phyloP scores from a whole-genome alignment of 2,329 filamentous ascomycete genomes.

The Eutypella sp. region DNA sequence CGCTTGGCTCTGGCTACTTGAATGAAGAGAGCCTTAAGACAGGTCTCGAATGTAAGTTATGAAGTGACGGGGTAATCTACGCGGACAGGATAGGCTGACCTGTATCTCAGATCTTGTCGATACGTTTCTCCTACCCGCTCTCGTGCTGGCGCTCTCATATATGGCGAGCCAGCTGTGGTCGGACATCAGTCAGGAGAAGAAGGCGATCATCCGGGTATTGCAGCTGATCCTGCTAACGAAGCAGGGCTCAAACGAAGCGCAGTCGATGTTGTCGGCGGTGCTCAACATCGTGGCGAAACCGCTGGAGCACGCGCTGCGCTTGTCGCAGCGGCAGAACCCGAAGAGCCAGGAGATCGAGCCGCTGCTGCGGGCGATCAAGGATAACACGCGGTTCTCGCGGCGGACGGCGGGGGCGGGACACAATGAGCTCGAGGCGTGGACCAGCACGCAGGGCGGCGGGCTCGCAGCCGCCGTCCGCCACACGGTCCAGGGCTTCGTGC shows the following conservation, averaged over 20 bases:
- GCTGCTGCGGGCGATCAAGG: conserved; percentile 60
- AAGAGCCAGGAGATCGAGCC: conserved; percentile 65
- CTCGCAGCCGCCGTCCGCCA: conserved; percentile 54
- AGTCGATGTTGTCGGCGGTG: conserved; percentile 64
- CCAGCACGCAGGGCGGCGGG: conserved; percentile 49
- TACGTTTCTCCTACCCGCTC: conserved; percentile 72
- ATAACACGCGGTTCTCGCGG: conserved; percentile 52
- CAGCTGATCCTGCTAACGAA: conserved; percentile 67
- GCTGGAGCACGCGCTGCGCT: conserved; percentile 61
- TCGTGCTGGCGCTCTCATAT: conserved; percentile 69
- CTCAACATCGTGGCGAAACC: conserved; percentile 67
- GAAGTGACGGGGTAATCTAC: neutral
- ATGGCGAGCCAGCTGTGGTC: conserved; percentile 66
- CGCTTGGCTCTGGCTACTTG: conserved; percentile 60
- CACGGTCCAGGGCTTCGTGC: conserved; percentile 57
- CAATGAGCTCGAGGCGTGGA: conserved; percentile 66
- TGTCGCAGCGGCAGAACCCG: conserved; percentile 62
- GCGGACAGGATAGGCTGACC: neutral
- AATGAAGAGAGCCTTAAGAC: conserved; percentile 66
- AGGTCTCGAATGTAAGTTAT: conserved; percentile 65
- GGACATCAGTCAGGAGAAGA: conserved; percentile 57
- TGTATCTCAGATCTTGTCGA: conserved; percentile 60
- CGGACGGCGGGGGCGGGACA: conserved; percentile 59
- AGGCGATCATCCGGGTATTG: conserved; percentile 65
- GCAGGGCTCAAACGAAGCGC: conserved; percentile 67